phyloP scores from a whole-genome alignment of 768 basidiomycete species.

The Termitomyces sp. region DNA sequence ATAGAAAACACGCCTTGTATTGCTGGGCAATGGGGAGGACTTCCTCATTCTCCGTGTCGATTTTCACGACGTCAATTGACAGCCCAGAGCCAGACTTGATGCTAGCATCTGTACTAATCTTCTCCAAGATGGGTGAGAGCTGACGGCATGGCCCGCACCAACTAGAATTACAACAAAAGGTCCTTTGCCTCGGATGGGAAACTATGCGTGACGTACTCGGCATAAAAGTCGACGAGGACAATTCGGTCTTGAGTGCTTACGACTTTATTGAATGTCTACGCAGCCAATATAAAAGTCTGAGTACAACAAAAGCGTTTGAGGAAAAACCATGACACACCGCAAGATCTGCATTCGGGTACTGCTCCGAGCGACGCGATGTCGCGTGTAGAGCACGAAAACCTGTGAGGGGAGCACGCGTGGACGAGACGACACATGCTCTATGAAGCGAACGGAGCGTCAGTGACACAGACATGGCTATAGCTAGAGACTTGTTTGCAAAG shows the following conservation, averaged over 20 bases:
- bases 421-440: background rate
- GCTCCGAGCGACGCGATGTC: conserved; percentile 29
- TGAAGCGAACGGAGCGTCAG: conserved; percentile 6
- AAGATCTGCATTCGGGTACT: conserved; percentile 40
- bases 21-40: conserved; percentile 44
- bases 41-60: conserved; percentile 55
- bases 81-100: conserved; percentile 45
- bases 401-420: background rate
- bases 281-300: background rate
- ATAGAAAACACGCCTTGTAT: conserved; percentile 37
- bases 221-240: conserved; percentile 76
- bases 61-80: conserved; percentile 65
- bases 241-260: conserved; percentile 39
- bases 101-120: conserved; percentile 40
- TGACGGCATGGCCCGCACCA: conserved; percentile 78
- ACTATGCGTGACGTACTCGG: conserved; percentile 47
- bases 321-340: conserved; percentile 28
- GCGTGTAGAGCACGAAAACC: conserved; percentile 30
- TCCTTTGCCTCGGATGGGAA: background rate
- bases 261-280: conserved; percentile 34
- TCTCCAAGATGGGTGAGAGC: conserved; percentile 66
- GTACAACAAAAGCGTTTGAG: background rate
- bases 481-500: background rate
- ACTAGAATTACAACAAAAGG: conserved; percentile 27
- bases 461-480: conserved; percentile 6